Evolutionary conservation across 768 basidiomycete species (phyloP), one percentile per base, ranked within the genome.

Genomic region (Russula dissimulans): DNA sequence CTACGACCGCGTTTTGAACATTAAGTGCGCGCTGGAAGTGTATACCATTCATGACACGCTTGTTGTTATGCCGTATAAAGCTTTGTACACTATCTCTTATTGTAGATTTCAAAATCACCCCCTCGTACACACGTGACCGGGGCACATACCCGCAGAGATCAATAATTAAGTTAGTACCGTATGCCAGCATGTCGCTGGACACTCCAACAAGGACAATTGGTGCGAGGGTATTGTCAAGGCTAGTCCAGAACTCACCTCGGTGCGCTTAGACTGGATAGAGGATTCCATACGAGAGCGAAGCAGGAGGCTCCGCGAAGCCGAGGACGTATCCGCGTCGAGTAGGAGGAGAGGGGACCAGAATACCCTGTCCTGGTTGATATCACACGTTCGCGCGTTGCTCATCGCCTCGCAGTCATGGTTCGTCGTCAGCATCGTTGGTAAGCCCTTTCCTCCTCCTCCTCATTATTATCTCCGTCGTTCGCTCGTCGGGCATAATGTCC

Each of bases 251-350:
- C 18, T 57, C 45, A 62, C 38, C 8, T 31, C 7, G 18, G 45
- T 32, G 32, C 3, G 31, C 5, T 57, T 36, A 97, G 95, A 98
- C 71, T 98, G 95, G 95, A 89, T 98, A 50, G 90, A 97, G 68
- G 95, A 98, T 74, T 91, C 93, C 3, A 83, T 94, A 45, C 79
- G 90, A 36, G 95, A 98, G 69, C 81, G 93, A 31, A 88, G 87
- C 63, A 77, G 89, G 66, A 85, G 91, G 26, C 76, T 88, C 66
- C 80, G 84, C 60, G 79, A 80, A 65, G 76, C 80, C n/a, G 78
- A 77, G 51, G 76, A 76, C 26, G 68, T 77, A 11, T 74, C 79
- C 64, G 68, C 71, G 44, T 71, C 73, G 31, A 73, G 69, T 59
- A 75, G 79, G 65, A 77, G 78, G 47, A 76, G 82, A 18, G 73